Percentiles rank a stretch among this genome's conserved stretches.
These are phyloP conservation scores for Penicillium fuscoglaucum DNA, from an alignment of 2,329 filamentous ascomycete species.

Conservation along the genomic window DNA sequence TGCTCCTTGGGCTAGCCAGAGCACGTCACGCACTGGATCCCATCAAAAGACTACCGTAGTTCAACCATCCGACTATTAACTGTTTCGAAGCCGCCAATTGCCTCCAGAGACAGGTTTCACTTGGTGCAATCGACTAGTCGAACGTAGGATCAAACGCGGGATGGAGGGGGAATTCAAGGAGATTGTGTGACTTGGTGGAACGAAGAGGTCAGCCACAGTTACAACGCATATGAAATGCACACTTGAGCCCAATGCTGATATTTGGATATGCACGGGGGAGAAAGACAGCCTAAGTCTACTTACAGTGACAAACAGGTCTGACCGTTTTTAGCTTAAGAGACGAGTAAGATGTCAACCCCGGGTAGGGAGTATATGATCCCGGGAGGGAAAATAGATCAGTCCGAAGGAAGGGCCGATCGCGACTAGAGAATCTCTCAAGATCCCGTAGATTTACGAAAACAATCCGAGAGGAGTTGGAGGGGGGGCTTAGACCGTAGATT, in stretches of 20 bases:
- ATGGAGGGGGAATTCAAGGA: conserved; percentile 9
- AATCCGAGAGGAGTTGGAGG: conserved; percentile 19
- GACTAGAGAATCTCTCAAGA: conserved; percentile 9
- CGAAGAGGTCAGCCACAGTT: conserved; percentile 24
- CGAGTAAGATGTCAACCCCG: conserved; percentile 16
- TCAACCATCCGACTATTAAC: conserved; percentile 20
- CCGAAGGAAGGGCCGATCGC: conserved; percentile 20
- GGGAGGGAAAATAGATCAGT: conserved; percentile 9
- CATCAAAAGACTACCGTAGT: conserved; percentile 22
- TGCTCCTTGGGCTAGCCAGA: conserved; percentile 25
- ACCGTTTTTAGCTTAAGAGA: conserved; percentile 6
- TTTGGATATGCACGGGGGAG: conserved; percentile 22
- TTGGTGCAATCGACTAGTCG: neutral
- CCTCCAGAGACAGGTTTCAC: neutral
- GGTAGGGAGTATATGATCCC: neutral
- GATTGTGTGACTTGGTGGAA: conserved; percentile 19
- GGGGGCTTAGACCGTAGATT: conserved; percentile 9
- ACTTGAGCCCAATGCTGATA: conserved; percentile 13
- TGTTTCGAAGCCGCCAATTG: neutral
- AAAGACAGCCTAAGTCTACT: conserved; percentile 14
- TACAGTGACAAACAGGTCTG: conserved; percentile 13
- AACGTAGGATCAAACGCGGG: neutral
- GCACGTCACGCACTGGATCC: conserved; percentile 21
- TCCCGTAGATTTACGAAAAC: conserved; percentile 14
- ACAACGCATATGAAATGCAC: conserved; percentile 23